Conservation (phyloP, 2,329 filamentous ascomycete species). For the Trichoderma sp. region DNA sequence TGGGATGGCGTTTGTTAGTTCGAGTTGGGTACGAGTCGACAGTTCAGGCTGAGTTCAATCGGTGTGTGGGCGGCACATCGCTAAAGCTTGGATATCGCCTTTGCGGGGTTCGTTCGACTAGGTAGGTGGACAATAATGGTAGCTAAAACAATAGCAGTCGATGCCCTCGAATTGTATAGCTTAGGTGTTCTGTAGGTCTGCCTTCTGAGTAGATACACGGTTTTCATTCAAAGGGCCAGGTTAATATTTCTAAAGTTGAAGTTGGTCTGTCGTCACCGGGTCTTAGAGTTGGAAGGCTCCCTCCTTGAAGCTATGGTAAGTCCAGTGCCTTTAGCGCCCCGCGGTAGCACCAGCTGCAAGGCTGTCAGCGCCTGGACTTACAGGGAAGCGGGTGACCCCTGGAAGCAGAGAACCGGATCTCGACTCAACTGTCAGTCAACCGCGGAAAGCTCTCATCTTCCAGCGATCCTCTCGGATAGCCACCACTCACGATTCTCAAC, state of each 20-base stretch:
- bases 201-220: too few relatives aligned
- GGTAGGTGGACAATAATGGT: not conserved
- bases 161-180: too few relatives aligned
- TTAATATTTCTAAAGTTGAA: too few relatives aligned
- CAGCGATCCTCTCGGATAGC: not conserved
- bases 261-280: too few relatives aligned
- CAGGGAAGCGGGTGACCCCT: constrained; percentile 13
- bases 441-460: not conserved
- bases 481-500: not conserved
- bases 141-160: too few relatives aligned
- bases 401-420: not conserved
- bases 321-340: not conserved
- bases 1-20: not conserved
- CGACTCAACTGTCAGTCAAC: not conserved
- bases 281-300: too few relatives aligned
- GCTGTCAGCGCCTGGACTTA: not conserved
- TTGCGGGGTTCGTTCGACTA: constrained; percentile 3
- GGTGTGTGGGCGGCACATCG: constrained; percentile 2
- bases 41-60: not conserved
- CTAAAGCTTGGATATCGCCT: constrained; percentile 21
- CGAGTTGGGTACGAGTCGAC: not conserved
- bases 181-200: too few relatives aligned
- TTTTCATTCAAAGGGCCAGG: too few relatives aligned
- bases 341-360: constrained; percentile 11
- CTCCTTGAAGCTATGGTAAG: too few relatives aligned